Percentiles rank a stretch among this genome's conserved stretches.
These are phyloP conservation scores for Moesziomyces aphidis DNA, from an alignment of 1,284 basidiomycete genomes.

Conservation along the genomic window DNA sequence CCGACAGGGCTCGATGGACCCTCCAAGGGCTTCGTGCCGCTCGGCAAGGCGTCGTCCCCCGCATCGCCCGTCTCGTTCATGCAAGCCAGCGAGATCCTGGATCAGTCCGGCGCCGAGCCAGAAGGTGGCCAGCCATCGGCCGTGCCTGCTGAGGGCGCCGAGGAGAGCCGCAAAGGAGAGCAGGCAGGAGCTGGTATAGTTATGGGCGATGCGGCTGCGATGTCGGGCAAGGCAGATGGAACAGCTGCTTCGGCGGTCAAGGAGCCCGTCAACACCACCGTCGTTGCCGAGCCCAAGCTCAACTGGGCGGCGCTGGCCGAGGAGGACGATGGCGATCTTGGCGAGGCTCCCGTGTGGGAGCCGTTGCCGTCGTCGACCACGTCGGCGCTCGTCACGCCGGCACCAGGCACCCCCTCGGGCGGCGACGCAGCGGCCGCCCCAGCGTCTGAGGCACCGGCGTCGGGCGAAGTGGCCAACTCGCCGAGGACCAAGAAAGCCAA, in stretches of 20 bases:
- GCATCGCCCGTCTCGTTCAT: slow-evolving; percentile 42
- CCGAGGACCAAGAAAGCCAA: slow-evolving; percentile 31
- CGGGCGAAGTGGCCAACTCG: slow-evolving; percentile 10
- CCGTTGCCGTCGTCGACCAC: slow-evolving; percentile 28
- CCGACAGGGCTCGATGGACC: slow-evolving; percentile 20
- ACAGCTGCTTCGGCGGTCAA: slow-evolving; percentile 23
- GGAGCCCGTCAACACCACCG: slow-evolving; percentile 31
- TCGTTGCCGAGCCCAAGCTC: slow-evolving; percentile 29
- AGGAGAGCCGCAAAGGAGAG: slow-evolving; percentile 20
- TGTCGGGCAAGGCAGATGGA: slow-evolving; percentile 21
- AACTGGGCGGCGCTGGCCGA: slow-evolving; percentile 49
- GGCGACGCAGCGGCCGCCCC: slow-evolving; percentile 3
- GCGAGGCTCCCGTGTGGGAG: slow-evolving; percentile 43
- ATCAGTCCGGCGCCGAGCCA: slow-evolving; percentile 20
- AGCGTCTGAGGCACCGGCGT: not conserved
- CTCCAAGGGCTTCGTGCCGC: slow-evolving; percentile 18
- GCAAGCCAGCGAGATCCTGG: slow-evolving; percentile 40
- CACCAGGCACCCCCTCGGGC: slow-evolving; percentile 19
- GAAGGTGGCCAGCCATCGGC: slow-evolving; percentile 26
- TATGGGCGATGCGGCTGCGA: slow-evolving; percentile 9
- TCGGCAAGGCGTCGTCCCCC: slow-evolving; percentile 6
- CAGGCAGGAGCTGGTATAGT: slow-evolving; percentile 24
- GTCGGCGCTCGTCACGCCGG: slow-evolving; percentile 32
- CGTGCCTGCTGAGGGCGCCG: slow-evolving; percentile 13
- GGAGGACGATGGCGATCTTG: slow-evolving; percentile 48